Evolutionary conservation across 2,329 filamentous ascomycete species (phyloP).

Genomic region (Neonectria hederae): DNA sequence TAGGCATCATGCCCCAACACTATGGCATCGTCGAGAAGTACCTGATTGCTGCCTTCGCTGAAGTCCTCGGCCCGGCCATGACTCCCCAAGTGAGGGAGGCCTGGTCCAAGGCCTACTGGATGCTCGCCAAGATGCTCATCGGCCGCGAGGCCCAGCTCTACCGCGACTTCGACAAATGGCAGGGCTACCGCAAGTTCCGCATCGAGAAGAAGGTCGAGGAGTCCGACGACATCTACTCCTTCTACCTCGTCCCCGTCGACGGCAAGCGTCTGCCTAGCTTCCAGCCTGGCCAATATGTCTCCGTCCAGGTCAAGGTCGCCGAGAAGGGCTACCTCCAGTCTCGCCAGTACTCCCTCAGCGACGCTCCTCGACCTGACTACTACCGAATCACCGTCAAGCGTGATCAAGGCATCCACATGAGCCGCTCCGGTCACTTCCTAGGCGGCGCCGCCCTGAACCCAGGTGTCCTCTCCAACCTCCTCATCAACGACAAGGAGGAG

Average conservation of each 20-base stretch:
- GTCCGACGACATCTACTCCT: constrained; percentile 74
- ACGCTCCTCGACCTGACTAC: constrained; percentile 67
- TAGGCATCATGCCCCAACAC: constrained; percentile 74
- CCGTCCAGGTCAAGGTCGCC: constrained; percentile 67
- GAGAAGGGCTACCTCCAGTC: constrained; percentile 68
- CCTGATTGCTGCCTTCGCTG: constrained; percentile 72
- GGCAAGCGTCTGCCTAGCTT: constrained; percentile 68
- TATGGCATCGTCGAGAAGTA: constrained; percentile 77
- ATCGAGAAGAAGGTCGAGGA: constrained; percentile 73
- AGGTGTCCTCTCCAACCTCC: constrained; percentile 74
- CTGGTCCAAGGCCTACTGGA: constrained; percentile 77
- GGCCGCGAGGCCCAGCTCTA: constrained; percentile 72
- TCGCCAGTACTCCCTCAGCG: constrained; percentile 78
- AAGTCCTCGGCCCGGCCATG: constrained; percentile 71
- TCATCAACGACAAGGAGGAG: constrained; percentile 69
- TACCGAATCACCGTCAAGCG: constrained; percentile 79
- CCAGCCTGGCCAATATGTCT: constrained; percentile 78
- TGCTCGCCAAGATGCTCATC: constrained; percentile 78
- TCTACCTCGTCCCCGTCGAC: constrained; percentile 73
- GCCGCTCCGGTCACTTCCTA: constrained; percentile 36
- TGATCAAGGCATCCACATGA: constrained; percentile 62
- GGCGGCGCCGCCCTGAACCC: constrained; percentile 56
- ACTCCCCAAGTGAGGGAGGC: constrained; percentile 72
- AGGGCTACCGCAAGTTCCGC: constrained; percentile 72
- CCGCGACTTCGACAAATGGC: constrained; percentile 68